A percentile compares a stretch with the other conserved stretches of the same genome.
phyloP scores from a whole-genome alignment of 495 filamentous ascomycete species.

The Aspergillus mulundensis region DNA sequence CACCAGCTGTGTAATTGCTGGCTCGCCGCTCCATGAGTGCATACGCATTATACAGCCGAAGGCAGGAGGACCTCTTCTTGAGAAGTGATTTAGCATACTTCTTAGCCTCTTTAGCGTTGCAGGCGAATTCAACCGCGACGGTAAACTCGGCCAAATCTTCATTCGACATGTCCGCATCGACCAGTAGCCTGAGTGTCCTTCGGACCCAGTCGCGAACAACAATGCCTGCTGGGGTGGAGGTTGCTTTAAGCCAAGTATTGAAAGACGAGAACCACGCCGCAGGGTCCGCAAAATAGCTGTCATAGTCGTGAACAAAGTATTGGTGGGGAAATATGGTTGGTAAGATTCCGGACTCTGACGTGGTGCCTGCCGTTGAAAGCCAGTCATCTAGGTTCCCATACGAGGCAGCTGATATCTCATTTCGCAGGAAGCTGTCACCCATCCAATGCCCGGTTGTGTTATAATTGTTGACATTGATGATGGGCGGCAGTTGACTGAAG shows the following conservation, averaged over 20 bases:
- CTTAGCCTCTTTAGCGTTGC: constrained; percentile 51
- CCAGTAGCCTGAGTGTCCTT: constrained; percentile 53
- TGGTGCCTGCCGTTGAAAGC: constrained; percentile 13
- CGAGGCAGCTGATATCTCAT: constrained; percentile 33
- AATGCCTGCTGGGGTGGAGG: constrained; percentile 10
- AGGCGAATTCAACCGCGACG: constrained; percentile 63
- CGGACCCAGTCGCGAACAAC: constrained; percentile 47
- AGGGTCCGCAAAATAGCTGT: constrained; percentile 38
- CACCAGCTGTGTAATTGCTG: constrained; percentile 50
- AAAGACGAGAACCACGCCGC: constrained; percentile 44
- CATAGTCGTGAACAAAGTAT: constrained; percentile 31
- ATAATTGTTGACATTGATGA: constrained; percentile 20
- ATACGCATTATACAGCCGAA: constrained; percentile 74
- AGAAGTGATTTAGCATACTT: constrained; percentile 71
- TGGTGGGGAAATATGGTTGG: constrained; percentile 27
- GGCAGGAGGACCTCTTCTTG: constrained; percentile 59
- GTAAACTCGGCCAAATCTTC: constrained; percentile 64
- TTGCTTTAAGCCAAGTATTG: constrained; percentile 25
- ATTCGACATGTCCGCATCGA: constrained; percentile 31
- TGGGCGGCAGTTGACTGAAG: constrained; percentile 65
- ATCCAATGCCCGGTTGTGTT: constrained; percentile 32
- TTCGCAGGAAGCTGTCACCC: constrained; percentile 44
- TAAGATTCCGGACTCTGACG: constrained; percentile 16
- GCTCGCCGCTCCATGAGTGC: constrained; percentile 65
- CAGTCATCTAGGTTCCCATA: constrained; percentile 25